Base-by-base conservation (phyloP, 164 flowering plant species). In the Brasenia schreberi region DNA sequence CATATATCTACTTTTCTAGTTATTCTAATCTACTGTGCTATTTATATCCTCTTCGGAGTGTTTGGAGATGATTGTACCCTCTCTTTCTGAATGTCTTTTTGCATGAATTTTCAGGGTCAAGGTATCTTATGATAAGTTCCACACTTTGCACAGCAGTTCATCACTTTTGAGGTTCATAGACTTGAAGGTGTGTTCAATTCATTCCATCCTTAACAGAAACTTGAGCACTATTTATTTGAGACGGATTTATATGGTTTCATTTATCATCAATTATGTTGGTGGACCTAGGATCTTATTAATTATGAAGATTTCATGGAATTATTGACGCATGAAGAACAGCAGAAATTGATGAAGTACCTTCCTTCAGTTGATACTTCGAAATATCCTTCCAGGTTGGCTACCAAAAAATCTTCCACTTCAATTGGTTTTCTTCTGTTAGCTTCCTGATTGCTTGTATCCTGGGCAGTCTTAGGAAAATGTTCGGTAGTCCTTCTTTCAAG, bases 391-490 rank as follows among this genome's bases (percentile, higher is more conserved):
- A 85, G 93, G 99, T 94, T 65, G 60, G 72, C 56, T 5, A 66
- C 67, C 39, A 33, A 63, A 16, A 64, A 62, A 39, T 27, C 66
- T 6, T 7, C 52, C 23, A 65, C 68, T 18, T 63, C 16, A 14
- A 61, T 61, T 23, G 17, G 14, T 66, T 6, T 43, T 71, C 65
- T 43, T 44, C 16, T 72, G 56, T 49, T 49, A 9, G 12, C 56
- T 49, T 49, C 4, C 56, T 49, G 56, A 49, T 49, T 9, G 10
- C 56, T 49, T 14, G 39, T 33, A 33, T 3, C 16, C 56, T 49
- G 56, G 80, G 78, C 83, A 90, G 96, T 81, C 85, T 93, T 68
- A 78, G 71, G 75, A 76, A 77, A 80, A 83, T 93, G 90, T 93
- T 93, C 66, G 83, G 75, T 56, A 82, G 93, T 79, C 69, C 74